Evolutionary conservation across 306 rosid genomes (phyloP), one percentile per base, ranked within the genome.

Genomic region (Morella rubra): DNA sequence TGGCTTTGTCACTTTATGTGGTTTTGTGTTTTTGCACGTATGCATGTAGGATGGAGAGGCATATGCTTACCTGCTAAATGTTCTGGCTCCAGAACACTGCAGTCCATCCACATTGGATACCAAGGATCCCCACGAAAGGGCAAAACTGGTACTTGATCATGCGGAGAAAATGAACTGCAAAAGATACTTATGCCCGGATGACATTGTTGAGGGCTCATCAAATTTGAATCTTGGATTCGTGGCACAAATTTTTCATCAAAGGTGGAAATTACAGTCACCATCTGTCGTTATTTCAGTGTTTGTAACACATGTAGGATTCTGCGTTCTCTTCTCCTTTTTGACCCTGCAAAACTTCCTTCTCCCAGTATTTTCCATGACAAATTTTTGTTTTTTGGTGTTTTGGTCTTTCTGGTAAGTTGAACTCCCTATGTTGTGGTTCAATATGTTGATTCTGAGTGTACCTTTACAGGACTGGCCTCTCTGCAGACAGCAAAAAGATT

Each of bases 111-210:
- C 98, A 72, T 86, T 96, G 87, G 98, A 89, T 80, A 58, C 90
- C 64, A 89, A 88, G 83, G 91, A 90, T 76, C 79, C 88, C 22
- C 40, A 58, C 55, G 91, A 91, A 78, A 89, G 98, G 83, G 97
- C 94, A 52, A 81, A 88, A 77, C 72, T 92, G 73, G 89, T 92
- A 73, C 90, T 96, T 77, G 99, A 96, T 64, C 99, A 96, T 85
- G 99, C 99, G 4, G 99, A 96, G 90, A 86, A 81, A 87, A 90
- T 96, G 96, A 90, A 87, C 61, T 96, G 99, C 87, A 96, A 92
- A 86, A 83, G 97, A 88, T 92, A 92, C 84, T 82, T 96, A 76
- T 52, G 87, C 49, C 82, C 99, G 3, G 91, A 79, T 82, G 99
- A 96, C 80, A 85, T 96, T 80, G 86, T 77, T 11, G 99, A 92